Percentiles rank a stretch among this genome's conserved stretches.
These are phyloP conservation scores for Zasmidium angulare DNA, from an alignment of 2,329 filamentous ascomycete genomes.

Conservation along the genomic window DNA sequence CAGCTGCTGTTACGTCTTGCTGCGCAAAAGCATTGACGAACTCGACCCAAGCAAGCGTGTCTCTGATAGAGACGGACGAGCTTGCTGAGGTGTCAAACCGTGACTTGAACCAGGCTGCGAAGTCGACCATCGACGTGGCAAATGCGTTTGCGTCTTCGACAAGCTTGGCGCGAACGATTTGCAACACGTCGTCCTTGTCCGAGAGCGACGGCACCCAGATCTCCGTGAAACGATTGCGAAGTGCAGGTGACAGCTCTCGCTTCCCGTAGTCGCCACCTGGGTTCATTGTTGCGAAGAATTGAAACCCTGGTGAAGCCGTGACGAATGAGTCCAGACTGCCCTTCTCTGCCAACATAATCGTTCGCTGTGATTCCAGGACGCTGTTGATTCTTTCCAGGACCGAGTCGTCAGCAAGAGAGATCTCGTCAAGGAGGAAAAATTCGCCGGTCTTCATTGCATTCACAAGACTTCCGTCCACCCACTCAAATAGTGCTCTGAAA, in stretches of 20 bases:
- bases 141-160: conserved; percentile 54
- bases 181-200: conserved; percentile 78
- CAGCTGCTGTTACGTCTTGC: conserved; percentile 28
- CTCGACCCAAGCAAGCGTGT: conserved; percentile 88
- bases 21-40: conserved; percentile 67
- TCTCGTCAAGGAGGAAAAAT: conserved; percentile 94
- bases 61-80: conserved; percentile 83
- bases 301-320: conserved; percentile 74
- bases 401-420: conserved; percentile 95
- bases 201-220: conserved; percentile 95
- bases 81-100: conserved; percentile 73
- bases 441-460: conserved; percentile 88
- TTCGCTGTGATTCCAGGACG: conserved; percentile 84
- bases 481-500: conserved; percentile 87
- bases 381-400: conserved; percentile 96
- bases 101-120: conserved; percentile 89
- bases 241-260: conserved; percentile 89
- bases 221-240: conserved; percentile 96
- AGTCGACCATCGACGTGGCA: conserved; percentile 72
- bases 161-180: conserved; percentile 82
- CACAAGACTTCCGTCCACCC: conserved; percentile 90
- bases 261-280: conserved; percentile 98
- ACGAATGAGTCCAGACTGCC: conserved; percentile 81
- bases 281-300: conserved; percentile 99
- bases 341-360: conserved; percentile 89